Conservation (phyloP, 306 rosid genomes). For the Rosa persica region DNA sequence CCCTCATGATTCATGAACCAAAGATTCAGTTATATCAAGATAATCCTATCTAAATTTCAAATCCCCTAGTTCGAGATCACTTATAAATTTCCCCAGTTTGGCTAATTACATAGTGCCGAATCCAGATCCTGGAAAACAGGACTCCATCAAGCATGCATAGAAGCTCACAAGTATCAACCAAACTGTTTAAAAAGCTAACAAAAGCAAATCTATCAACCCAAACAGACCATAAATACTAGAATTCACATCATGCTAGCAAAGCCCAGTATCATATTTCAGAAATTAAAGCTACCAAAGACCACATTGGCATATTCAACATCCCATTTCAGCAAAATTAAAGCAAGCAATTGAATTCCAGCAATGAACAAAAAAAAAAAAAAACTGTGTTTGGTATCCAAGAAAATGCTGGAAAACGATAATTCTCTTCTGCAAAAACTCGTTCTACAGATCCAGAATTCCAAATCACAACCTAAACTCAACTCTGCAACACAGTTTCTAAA, state of each 20-base stretch:
- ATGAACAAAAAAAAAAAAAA: not conserved
- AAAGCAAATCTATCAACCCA: not conserved
- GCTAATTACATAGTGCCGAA: not conserved
- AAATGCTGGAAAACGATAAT: constrained; percentile 2
- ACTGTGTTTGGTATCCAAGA: not conserved
- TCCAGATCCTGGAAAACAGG: not conserved
- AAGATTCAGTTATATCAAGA: not conserved
- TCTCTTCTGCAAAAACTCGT: not conserved
- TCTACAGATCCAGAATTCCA: constrained; percentile 20
- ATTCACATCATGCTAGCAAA: constrained; percentile 11
- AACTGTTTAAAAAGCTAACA: not conserved
- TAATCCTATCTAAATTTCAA: not conserved
- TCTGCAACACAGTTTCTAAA: not conserved
- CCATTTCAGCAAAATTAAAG: constrained; percentile 6
- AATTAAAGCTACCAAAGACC: not conserved
- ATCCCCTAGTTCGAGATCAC: not conserved
- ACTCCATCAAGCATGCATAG: not conserved
- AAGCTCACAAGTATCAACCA: not conserved
- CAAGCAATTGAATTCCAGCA: constrained; percentile 13
- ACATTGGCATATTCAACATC: constrained; percentile 5
- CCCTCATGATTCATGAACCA: not conserved
- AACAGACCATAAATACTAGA: not conserved
- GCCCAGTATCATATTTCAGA: not conserved
- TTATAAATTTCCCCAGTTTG: not conserved
- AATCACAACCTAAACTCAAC: constrained; percentile 5